These are phyloP conservation scores for Rhizophagus sp. DNA, from an alignment of 192 early-diverging fungal species.

Conservation along the genomic window DNA sequence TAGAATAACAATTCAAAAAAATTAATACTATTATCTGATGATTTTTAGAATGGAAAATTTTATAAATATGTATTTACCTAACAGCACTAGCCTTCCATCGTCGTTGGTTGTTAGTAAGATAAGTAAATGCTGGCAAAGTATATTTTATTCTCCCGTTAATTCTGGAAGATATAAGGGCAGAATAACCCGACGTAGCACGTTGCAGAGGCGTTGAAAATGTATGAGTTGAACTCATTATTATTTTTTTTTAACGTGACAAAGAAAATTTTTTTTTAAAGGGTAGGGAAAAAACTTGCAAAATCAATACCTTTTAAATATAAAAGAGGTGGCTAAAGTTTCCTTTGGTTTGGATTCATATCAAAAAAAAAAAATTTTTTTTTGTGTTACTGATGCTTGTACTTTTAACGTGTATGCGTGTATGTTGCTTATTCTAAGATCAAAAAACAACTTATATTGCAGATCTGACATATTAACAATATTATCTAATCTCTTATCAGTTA, in stretches of 20 bases:
- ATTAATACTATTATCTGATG: background rate
- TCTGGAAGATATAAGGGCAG: background rate
- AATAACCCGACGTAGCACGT: background rate
- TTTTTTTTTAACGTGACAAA: background rate
- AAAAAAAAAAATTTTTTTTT: too few relatives aligned
- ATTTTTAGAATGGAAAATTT: too few relatives aligned
- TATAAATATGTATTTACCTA: background rate
- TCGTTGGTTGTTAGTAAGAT: background rate
- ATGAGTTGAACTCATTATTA: background rate
- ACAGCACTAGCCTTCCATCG: slow-evolving; percentile 26
- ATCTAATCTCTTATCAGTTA: too few relatives aligned
- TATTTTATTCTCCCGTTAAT: background rate
- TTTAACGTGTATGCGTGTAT: too few relatives aligned
- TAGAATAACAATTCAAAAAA: background rate
- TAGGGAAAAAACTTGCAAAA: background rate
- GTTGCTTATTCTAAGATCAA: too few relatives aligned
- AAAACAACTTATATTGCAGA: too few relatives aligned
- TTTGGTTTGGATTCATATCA: too few relatives aligned
- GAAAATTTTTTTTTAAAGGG: background rate
- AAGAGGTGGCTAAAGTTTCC: too few relatives aligned
- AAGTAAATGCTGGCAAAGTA: background rate
- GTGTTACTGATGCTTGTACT: too few relatives aligned
- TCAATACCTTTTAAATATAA: too few relatives aligned
- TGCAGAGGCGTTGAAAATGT: background rate
- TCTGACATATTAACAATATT: too few relatives aligned